phyloP scores from a whole-genome alignment of 345 rosid genomes.

The Moricandia arvensis region DNA sequence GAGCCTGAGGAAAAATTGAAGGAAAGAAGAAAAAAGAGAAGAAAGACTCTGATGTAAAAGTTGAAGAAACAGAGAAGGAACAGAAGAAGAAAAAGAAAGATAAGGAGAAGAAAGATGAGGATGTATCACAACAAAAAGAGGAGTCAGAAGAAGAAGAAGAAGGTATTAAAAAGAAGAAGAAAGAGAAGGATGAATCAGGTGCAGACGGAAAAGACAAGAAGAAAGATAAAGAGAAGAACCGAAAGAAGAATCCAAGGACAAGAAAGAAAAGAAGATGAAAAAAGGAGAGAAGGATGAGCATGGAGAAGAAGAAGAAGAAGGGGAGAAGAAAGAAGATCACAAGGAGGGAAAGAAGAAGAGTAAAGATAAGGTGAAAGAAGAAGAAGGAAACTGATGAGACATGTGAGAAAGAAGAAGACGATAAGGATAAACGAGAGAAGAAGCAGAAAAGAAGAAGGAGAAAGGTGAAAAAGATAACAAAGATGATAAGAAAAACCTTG shows the following conservation, averaged over 20 bases:
- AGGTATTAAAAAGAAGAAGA: not conserved
- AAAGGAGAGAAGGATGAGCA: not conserved
- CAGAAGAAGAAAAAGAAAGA: not conserved
- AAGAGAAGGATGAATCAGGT: not conserved
- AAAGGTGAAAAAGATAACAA: not conserved
- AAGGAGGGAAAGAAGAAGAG: constrained; percentile 1
- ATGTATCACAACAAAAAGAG: not conserved
- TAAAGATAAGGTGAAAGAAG: not conserved
- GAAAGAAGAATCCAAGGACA: constrained; percentile 8
- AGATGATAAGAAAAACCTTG: constrained; percentile 9
- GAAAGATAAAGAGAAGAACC: constrained; percentile 21
- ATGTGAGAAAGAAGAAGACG: constrained; percentile 4
- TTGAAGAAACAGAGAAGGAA: not conserved
- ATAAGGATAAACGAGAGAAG: constrained; percentile 10
- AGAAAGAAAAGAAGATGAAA: constrained; percentile 6
- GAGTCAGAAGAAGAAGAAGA: constrained; percentile 10
- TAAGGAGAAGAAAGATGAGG: constrained; percentile 7
- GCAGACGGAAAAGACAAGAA: not conserved
- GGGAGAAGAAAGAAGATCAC: not conserved
- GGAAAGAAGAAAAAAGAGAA: not conserved
- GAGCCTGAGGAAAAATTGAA: not conserved
- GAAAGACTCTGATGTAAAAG: not conserved
- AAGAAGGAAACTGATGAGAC: not conserved
- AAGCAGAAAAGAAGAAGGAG: not conserved
- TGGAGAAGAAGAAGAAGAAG: constrained; percentile 6